Evolutionary conservation across 139 green algal genomes (phyloP).

Genomic region (Chlamydomonas sphaeroides): DNA sequence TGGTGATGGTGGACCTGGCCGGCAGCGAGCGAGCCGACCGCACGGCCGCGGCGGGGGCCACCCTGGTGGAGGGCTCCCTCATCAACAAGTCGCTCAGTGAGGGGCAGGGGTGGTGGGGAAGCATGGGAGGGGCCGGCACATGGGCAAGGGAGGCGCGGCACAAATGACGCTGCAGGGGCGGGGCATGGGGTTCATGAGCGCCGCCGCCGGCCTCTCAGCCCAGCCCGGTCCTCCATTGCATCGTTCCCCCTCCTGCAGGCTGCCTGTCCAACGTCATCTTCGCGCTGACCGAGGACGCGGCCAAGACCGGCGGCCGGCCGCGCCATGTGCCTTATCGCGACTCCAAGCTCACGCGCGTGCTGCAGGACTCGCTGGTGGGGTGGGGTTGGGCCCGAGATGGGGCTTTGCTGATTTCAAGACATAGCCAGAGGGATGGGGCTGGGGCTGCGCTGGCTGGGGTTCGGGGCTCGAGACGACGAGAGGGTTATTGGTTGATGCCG

Average conservation of each 20-base stretch:
- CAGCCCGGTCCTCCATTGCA: too few species aligned
- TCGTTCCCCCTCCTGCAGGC: constrained; percentile 17
- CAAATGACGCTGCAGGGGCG: background rate
- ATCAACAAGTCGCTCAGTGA: constrained; percentile 87
- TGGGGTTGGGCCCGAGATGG: too few species aligned
- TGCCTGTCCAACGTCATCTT: constrained; percentile 83
- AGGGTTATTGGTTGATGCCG: too few species aligned
- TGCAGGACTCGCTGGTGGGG: constrained; percentile 81
- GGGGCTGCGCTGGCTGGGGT: too few species aligned
- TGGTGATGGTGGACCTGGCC: constrained; percentile 86
- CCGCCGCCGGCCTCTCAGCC: too few species aligned
- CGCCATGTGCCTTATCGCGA: constrained; percentile 80
- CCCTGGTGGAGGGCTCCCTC: constrained; percentile 72
- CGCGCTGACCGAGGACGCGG: constrained; percentile 70
- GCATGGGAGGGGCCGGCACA: too few species aligned
- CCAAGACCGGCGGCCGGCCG: background rate
- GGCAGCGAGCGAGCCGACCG: constrained; percentile 77
- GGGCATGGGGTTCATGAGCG: too few species aligned
- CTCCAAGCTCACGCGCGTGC: constrained; percentile 74
- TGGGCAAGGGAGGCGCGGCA: background rate
- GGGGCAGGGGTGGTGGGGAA: background rate
- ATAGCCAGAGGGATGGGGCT: too few species aligned
- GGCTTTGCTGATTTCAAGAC: too few species aligned
- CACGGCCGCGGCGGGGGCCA: constrained; percentile 65
- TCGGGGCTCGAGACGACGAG: too few species aligned